Conservation (phyloP, 306 rosid species). For the Gastrolobium bilobum region DNA sequence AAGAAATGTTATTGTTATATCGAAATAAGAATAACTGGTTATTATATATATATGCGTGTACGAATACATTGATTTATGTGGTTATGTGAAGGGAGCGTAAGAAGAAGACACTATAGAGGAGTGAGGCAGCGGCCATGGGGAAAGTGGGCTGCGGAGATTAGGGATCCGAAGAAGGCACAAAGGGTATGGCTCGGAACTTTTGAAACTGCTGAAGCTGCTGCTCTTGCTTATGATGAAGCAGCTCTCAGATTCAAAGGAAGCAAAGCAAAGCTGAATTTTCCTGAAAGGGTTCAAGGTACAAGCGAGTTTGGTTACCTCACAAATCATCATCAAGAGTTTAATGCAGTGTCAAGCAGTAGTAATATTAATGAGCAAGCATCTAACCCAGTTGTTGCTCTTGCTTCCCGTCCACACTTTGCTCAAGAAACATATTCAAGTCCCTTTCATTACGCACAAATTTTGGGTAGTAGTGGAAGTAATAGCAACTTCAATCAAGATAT, state of each 20-base stretch:
- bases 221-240: conserved; percentile 86
- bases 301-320: conserved; percentile 49
- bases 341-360: neutral
- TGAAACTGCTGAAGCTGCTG: conserved; percentile 87
- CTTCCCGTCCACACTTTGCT: conserved; percentile 32
- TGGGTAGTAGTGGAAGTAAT: neutral
- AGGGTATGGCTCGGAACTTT: conserved; percentile 94
- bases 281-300: conserved; percentile 74
- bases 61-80: neutral
- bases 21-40: no score
- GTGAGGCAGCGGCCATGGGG: conserved; percentile 98
- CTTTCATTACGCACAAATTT: conserved; percentile 45
- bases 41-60: neutral
- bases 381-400: conserved; percentile 31
- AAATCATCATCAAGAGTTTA: conserved; percentile 35
- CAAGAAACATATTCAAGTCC: conserved; percentile 48
- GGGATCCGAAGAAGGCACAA: conserved; percentile 84
- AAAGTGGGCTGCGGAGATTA: conserved; percentile 92
- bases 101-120: conserved; percentile 86
- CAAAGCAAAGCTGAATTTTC: conserved; percentile 93
- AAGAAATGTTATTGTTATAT: no score
- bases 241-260: conserved; percentile 92
- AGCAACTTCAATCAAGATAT: conserved; percentile 24
- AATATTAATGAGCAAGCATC: neutral
- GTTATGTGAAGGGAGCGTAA: conserved; percentile 49